phyloP scores from a whole-genome alignment of 2,329 filamentous ascomycete species.

The Trichoderma koningiopsis region DNA sequence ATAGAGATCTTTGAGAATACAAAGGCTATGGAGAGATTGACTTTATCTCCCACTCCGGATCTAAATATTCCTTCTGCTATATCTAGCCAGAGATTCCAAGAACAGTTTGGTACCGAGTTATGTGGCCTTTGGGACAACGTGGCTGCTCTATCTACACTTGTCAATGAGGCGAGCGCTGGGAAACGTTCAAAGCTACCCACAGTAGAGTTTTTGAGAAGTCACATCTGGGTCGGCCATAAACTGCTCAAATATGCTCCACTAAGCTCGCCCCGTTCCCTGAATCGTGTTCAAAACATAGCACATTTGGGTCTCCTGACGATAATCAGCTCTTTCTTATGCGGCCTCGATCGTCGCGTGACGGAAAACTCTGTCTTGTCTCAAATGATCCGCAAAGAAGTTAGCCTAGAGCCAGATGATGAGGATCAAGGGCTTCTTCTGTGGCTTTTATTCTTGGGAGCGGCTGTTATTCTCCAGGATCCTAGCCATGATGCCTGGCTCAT shows the following conservation, averaged over 20 bases:
- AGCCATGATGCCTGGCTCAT: not conserved
- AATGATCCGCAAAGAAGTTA: not conserved
- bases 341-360: not conserved
- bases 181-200: not conserved
- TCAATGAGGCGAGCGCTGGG: not conserved
- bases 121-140: not conserved
- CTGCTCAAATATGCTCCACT: slow-evolving; percentile 1
- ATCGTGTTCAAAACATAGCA: not conserved
- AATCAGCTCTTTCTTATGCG: not conserved
- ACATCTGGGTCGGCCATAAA: not conserved
- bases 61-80: not conserved
- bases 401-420: not conserved
- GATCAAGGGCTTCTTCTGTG: not conserved
- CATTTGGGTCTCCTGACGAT: not conserved
- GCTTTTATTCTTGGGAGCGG: not conserved
- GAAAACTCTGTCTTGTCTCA: not conserved
- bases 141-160: not conserved
- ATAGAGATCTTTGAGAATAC: not conserved
- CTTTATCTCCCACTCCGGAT: not conserved
- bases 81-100: not conserved
- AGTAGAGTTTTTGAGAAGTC: not conserved
- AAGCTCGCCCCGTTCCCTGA: not conserved
- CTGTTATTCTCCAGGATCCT: not conserved
- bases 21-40: not conserved
- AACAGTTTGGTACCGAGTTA: not conserved